These are phyloP conservation scores for Colletotrichum magnum DNA, from an alignment of 2,329 filamentous ascomycete species.

Conservation along the genomic window DNA sequence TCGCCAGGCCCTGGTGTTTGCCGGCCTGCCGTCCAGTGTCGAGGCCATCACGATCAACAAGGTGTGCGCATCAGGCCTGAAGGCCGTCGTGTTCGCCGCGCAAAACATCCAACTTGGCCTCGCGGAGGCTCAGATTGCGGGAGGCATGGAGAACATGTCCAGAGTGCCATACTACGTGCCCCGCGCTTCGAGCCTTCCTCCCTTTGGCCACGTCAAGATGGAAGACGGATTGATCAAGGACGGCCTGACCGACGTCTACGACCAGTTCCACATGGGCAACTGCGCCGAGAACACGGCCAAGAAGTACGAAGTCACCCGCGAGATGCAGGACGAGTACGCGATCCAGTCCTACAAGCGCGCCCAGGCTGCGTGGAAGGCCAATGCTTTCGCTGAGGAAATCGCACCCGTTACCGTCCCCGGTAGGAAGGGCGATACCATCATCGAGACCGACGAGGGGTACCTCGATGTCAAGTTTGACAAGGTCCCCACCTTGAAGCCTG, in stretches of 20 bases:
- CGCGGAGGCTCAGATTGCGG: conserved; percentile 89
- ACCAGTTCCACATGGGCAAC: conserved; percentile 97
- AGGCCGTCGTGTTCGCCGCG: conserved; percentile 90
- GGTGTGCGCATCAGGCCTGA: conserved; percentile 95
- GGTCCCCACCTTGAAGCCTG: conserved; percentile 87
- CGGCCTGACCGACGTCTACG: conserved; percentile 95
- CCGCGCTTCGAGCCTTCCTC: conserved; percentile 83
- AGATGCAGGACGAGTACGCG: conserved; percentile 93
- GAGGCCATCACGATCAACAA: conserved; percentile 98
- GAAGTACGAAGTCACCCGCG: conserved; percentile 82
- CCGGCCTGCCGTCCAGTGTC: conserved; percentile 83
- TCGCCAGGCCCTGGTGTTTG: conserved; percentile 90
- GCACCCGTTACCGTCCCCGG: conserved; percentile 87
- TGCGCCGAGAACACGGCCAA: conserved; percentile 96
- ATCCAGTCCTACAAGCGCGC: conserved; percentile 91
- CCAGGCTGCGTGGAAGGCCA: conserved; percentile 88
- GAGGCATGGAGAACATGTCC: conserved; percentile 99
- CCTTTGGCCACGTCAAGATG: conserved; percentile 89
- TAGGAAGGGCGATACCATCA: conserved; percentile 84
- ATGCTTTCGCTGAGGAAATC: conserved; percentile 90
- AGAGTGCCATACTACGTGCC: conserved; percentile 92
- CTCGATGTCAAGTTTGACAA: conserved; percentile 90
- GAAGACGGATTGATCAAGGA: conserved; percentile 96
- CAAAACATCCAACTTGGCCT: conserved; percentile 95
- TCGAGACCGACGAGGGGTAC: conserved; percentile 91